phyloP scores from a whole-genome alignment of 768 basidiomycete genomes.

The Kockovaella imperatae region DNA sequence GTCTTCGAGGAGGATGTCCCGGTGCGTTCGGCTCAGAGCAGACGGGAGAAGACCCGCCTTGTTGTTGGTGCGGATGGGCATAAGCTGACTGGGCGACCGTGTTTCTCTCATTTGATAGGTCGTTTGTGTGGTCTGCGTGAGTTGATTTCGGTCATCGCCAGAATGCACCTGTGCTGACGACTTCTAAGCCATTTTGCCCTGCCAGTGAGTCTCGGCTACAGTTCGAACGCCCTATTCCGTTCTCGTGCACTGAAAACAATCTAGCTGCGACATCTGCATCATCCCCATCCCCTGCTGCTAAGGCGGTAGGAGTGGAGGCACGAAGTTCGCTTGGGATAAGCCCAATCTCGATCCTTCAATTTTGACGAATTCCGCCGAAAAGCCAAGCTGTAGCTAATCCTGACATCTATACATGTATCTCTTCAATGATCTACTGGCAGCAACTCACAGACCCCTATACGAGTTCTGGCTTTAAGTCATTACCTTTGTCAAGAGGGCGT shows the following conservation, averaged over 20 bases:
- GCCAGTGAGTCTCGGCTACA: constrained; percentile 17
- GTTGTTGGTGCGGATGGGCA: neutral
- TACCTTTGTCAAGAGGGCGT: no score
- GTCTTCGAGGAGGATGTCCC: constrained; percentile 37
- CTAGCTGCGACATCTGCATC: constrained; percentile 37
- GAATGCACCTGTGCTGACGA: neutral
- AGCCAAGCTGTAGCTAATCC: no score
- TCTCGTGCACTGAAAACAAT: neutral
- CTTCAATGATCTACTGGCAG: no score
- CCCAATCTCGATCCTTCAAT: no score
- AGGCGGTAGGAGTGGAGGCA: neutral
- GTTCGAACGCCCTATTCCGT: neutral
- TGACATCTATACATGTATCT: no score
- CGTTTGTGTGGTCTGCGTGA: constrained; percentile 35
- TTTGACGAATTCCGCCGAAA: no score
- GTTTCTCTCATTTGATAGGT: constrained; percentile 6
- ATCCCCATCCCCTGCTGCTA: constrained; percentile 37
- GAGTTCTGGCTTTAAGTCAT: no score
- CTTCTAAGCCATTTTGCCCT: constrained; percentile 31
- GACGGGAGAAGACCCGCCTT: neutral
- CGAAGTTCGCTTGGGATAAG: no score
- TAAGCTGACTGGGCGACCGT: no score
- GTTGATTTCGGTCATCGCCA: constrained; percentile 7
- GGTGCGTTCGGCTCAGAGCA: constrained; percentile 8
- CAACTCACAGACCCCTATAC: no score